A percentile compares a stretch with the other conserved stretches of the same genome.
Conservation (phyloP, 805 yeast genomes). For the Candida tibetensis region DNA sequence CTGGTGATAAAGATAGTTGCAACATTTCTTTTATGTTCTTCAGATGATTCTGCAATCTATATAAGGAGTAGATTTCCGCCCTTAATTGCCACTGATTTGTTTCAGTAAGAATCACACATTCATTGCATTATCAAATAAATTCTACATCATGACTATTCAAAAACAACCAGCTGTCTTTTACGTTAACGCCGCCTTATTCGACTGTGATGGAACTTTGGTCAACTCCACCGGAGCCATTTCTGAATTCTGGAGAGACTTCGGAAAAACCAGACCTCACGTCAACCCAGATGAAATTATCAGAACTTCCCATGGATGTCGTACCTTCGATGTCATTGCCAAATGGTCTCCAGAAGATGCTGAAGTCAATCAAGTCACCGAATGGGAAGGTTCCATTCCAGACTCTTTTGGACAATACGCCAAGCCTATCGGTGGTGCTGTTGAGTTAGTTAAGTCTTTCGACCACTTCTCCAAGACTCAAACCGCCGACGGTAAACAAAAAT, state of each 20-base stretch:
- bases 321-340: constrained; percentile 70
- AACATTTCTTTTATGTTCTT: neutral
- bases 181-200: constrained; percentile 60
- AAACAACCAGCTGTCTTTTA: constrained; percentile 44
- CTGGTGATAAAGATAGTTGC: constrained; percentile 1
- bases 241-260: constrained; percentile 76
- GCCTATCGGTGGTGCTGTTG: constrained; percentile 74
- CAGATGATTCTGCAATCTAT: neutral
- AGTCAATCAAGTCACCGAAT: constrained; percentile 58
- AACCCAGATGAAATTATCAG: constrained; percentile 69
- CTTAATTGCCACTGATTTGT: no score
- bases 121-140: neutral
- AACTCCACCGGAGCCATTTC: constrained; percentile 81
- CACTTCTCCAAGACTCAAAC: constrained; percentile 43
- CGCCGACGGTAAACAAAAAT: constrained; percentile 49
- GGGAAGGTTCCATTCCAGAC: constrained; percentile 69
- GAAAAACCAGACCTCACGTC: constrained; percentile 62
- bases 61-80: constrained; percentile 6
- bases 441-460: constrained; percentile 55
- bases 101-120: neutral
- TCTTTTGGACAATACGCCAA: constrained; percentile 70
- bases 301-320: constrained; percentile 80
- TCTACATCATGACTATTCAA: constrained; percentile 32
- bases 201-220: constrained; percentile 85
- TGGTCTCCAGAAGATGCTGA: constrained; percentile 75